A percentile compares a stretch with the other conserved stretches of the same genome.
Evolutionary conservation across 2,329 filamentous ascomycete species (phyloP).

Genomic region (Chaetomiaceae sp.): DNA sequence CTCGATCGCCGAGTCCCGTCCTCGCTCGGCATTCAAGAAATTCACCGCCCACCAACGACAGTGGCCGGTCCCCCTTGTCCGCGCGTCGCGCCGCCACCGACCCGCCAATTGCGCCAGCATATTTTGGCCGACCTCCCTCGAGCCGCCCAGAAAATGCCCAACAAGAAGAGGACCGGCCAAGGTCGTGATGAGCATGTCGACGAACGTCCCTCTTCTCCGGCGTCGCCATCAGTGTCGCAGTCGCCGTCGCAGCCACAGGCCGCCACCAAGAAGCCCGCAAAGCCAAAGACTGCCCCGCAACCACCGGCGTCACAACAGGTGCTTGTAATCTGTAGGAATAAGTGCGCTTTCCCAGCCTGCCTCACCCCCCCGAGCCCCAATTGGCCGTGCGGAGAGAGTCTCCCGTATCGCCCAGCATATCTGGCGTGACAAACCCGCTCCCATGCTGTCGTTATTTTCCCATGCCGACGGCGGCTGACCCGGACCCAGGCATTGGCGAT

Average conservation of each 20-base stretch:
- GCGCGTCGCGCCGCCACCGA: conserved; percentile 6
- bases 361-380: neutral
- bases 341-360: conserved; percentile 19
- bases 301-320: conserved; percentile 16
- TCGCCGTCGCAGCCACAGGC: neutral
- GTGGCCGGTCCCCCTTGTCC: too few relatives aligned
- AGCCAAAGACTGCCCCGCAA: conserved; percentile 6
- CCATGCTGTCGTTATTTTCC: neutral
- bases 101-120: conserved; percentile 9
- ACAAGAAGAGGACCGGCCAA: conserved; percentile 15
- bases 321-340: conserved; percentile 28
- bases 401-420: neutral
- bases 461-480: neutral
- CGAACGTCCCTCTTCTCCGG: neutral
- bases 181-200: conserved; percentile 7
- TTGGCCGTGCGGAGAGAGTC: neutral
- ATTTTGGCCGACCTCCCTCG: conserved; percentile 1
- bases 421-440: too few relatives aligned
- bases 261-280: conserved; percentile 3
- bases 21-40: conserved; percentile 6
- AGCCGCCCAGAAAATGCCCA: conserved; percentile 14
- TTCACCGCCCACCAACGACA: too few relatives aligned
- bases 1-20: neutral
- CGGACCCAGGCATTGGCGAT: conserved; percentile 69
- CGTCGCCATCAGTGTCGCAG: neutral